Conservation (phyloP, 495 filamentous ascomycete species). For the Physcia stellaris region DNA sequence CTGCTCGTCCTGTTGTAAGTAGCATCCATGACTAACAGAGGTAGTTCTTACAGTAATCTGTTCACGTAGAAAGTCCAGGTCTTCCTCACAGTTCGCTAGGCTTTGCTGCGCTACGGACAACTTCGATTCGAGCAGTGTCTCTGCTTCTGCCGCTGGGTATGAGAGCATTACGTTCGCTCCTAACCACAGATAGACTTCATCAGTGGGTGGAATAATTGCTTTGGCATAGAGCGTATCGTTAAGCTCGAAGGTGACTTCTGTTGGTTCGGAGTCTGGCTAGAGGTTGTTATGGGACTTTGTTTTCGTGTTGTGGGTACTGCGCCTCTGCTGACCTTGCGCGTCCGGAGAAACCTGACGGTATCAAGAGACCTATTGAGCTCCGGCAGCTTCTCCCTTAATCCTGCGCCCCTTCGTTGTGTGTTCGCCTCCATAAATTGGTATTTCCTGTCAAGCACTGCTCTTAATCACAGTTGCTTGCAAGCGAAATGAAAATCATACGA, state of each 20-base stretch:
- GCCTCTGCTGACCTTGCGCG: conserved; percentile 37
- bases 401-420: conserved; percentile 65
- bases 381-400: conserved; percentile 86
- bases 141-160: conserved; percentile 80
- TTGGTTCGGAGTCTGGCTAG: conserved; percentile 38
- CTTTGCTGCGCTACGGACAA: conserved; percentile 64
- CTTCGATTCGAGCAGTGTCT: conserved; percentile 64
- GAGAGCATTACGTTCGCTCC: conserved; percentile 97
- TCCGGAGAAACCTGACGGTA: conserved; percentile 71
- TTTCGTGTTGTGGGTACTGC: background rate
- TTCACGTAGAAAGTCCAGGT: conserved; percentile 88
- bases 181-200: conserved; percentile 95
- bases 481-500: conserved; percentile 43
- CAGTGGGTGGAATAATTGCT: conserved; percentile 63
- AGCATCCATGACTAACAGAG: background rate
- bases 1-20: conserved; percentile 28
- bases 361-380: conserved; percentile 98
- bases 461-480: background rate
- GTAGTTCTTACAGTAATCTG: conserved; percentile 70
- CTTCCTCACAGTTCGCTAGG: conserved; percentile 80
- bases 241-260: conserved; percentile 88
- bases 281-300: too few species aligned
- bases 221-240: conserved; percentile 94
- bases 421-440: conserved; percentile 99
- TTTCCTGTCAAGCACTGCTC: conserved; percentile 42